Evolutionary conservation across 139 green algal species (phyloP), one percentile per base, ranked within the genome.

Genomic region (Volvox africanus): DNA sequence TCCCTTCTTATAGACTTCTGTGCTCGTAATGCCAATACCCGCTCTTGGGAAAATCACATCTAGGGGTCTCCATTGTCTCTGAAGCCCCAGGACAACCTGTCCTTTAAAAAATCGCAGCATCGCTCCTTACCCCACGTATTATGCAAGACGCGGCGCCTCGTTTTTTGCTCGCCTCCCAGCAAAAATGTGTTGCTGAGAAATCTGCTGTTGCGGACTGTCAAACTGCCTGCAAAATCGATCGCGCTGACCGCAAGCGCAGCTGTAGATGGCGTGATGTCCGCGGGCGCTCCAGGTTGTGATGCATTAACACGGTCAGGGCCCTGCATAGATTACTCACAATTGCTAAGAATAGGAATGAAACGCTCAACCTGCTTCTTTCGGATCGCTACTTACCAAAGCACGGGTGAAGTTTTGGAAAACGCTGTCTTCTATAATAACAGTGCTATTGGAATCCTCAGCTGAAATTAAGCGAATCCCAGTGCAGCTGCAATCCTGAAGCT

Each of bases 381-480:
- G 76, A 12, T 2, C 17, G 0, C 18, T 5, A 14, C 82, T 79
- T 44, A 88, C 83, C 65, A 88, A 35, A 0, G 17, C 26, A 30
- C 68, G 36, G 26, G 65, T 50, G 26, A 89, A 89, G n/a, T 89
- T 81, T 1, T 36, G 37, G 28, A 89, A 89, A 5, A 69, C 24
- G 84, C 68, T 71, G 37, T 81, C 67, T 16, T 30, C 28, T 6
- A 89, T 89, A 0, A 26, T 55, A 5, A 89, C 26, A n/a, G n/a
- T n/a, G n/a, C n/a, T n/a, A n/a, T 19, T n/a, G 24, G 50, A 44
- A 44, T 61, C 22, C 9, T 12, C 30, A 22, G 9, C 3, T 18
- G 50, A 71, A 50, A 1, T 61, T 24, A 86, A 28, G 28, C 22
- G 44, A 26, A 86, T 18, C 14, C 80, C 80, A 44, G 80, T 28